These are phyloP conservation scores for Diddensiella caesifluorescens DNA, from an alignment of 805 yeast species.

Conservation along the genomic window DNA sequence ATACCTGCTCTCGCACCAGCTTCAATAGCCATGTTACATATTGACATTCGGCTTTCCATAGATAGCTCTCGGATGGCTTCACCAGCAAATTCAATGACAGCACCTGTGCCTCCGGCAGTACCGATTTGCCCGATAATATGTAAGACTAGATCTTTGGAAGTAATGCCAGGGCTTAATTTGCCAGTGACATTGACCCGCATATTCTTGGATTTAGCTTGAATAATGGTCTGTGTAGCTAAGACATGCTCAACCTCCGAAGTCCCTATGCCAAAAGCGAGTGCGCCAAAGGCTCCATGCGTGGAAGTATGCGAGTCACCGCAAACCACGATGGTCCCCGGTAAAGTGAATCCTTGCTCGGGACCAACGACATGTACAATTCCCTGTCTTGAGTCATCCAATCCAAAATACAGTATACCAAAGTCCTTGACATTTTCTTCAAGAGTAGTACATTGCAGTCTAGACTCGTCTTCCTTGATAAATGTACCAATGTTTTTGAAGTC, in stretches of 20 bases:
- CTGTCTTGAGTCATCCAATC: constrained; percentile 91
- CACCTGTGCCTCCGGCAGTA: constrained; percentile 99
- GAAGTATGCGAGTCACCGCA: constrained; percentile 99
- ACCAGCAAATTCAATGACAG: constrained; percentile 95
- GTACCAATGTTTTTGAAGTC: constrained; percentile 66
- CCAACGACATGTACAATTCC: constrained; percentile 99
- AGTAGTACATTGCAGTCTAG: constrained; percentile 86
- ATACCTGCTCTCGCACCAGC: constrained; percentile 99
- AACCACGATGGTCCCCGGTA: constrained; percentile 98
- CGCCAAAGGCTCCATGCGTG: constrained; percentile 98
- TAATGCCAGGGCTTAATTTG: constrained; percentile 77
- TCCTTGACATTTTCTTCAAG: constrained; percentile 88
- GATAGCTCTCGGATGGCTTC: constrained; percentile 83
- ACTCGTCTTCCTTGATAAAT: constrained; percentile 86
- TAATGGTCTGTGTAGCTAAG: constrained; percentile 88
- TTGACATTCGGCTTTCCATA: constrained; percentile 98
- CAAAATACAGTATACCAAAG: constrained; percentile 86
- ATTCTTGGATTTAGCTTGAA: constrained; percentile 92
- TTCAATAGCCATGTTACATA: constrained; percentile 98
- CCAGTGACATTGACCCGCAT: constrained; percentile 89
- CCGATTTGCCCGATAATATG: constrained; percentile 96
- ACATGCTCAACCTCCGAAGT: constrained; percentile 99
- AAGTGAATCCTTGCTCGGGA: constrained; percentile 97
- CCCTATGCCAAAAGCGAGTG: constrained; percentile 97
- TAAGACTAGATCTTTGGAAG: constrained; percentile 90